phyloP scores from a whole-genome alignment of 805 yeast genomes.

The Suhomyces faveliae region DNA sequence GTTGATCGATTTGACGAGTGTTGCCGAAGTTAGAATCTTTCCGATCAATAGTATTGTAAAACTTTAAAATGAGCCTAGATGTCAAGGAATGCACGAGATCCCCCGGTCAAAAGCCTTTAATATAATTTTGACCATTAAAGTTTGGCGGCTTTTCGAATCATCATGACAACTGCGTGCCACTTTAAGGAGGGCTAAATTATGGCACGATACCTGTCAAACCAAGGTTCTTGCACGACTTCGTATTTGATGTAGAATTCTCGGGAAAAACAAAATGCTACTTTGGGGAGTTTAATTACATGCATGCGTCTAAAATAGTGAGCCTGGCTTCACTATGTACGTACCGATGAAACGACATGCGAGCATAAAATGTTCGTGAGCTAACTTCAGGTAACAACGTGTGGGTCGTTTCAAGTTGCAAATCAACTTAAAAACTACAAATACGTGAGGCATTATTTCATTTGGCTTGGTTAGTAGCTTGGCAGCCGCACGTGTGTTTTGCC shows the following conservation, averaged over 20 bases:
- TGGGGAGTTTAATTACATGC: neutral
- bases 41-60: no score
- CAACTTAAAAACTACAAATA: neutral
- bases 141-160: neutral
- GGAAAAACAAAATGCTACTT: neutral
- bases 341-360: neutral
- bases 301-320: neutral
- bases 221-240: neutral
- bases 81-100: no score
- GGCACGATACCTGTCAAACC: neutral
- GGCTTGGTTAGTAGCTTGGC: neutral
- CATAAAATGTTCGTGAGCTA: neutral
- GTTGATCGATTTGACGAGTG: no score
- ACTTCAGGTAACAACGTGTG: neutral
- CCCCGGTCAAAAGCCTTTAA: neutral
- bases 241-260: no score
- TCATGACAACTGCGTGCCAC: neutral
- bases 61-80: neutral
- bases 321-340: neutral
- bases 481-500: neutral
- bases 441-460: neutral
- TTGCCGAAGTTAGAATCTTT: no score
- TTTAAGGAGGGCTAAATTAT: neutral
- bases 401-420: neutral
- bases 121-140: no score